Percentiles rank a stretch among this genome's conserved stretches.
Conservation (phyloP, 176 grass and related monocot genomes). For the Dactylis glomerata region DNA sequence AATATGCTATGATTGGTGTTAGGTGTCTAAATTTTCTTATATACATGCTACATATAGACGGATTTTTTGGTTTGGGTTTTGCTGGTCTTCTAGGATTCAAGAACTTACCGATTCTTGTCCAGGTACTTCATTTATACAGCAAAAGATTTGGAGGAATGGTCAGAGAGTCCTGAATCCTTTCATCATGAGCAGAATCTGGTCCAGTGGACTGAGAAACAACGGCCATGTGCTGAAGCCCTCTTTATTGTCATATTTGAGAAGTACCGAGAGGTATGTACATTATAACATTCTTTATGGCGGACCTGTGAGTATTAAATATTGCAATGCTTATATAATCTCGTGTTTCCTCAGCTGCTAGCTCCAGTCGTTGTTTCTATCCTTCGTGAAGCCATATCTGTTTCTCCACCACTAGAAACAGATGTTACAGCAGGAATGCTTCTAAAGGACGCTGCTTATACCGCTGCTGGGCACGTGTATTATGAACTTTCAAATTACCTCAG, state of each 20-base stretch:
- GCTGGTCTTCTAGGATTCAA: not conserved
- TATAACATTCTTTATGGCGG: slow-evolving; percentile 8
- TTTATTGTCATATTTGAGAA: slow-evolving; percentile 98
- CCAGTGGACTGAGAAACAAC: slow-evolving; percentile 91
- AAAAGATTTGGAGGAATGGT: slow-evolving; percentile 96
- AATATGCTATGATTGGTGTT: not conserved
- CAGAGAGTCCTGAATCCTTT: slow-evolving; percentile 77
- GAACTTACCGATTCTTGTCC: slow-evolving; percentile 27
- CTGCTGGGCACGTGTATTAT: slow-evolving; percentile 94
- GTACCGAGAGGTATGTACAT: slow-evolving; percentile 67
- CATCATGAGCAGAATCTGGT: slow-evolving; percentile 98
- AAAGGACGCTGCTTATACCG: slow-evolving; percentile 97
- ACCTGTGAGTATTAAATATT: not conserved
- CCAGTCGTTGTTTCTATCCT: slow-evolving; percentile 90
- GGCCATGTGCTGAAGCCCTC: slow-evolving; percentile 91
- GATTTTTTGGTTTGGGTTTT: not conserved
- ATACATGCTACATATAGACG: not conserved
- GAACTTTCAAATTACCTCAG: slow-evolving; percentile 94
- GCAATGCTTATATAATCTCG: slow-evolving; percentile 35
- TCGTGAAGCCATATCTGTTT: slow-evolving; percentile 79
- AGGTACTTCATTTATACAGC: slow-evolving; percentile 95
- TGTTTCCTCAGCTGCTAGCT: slow-evolving; percentile 64
- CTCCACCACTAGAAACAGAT: slow-evolving; percentile 79
- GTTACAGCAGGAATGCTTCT: slow-evolving; percentile 92
- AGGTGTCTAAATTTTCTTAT: not conserved